Evolutionary conservation across 805 yeast species (phyloP).

Genomic region (Pachysolen tannophilus): DNA sequence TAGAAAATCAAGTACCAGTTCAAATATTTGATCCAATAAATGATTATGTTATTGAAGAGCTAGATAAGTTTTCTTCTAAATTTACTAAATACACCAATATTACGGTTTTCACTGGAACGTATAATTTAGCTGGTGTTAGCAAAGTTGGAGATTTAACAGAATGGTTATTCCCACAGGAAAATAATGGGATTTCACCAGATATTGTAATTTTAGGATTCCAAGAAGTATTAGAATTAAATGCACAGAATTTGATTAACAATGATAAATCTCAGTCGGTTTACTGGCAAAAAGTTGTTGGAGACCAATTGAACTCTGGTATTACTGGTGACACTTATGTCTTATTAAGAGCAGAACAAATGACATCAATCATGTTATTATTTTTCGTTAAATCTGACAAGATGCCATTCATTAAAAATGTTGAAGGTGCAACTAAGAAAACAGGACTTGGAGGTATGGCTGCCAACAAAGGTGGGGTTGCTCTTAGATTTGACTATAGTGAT

Average conservation of each 20-base stretch:
- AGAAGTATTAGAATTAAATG: slow-evolving; percentile 88
- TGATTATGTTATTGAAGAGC: slow-evolving; percentile 69
- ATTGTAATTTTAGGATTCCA: slow-evolving; percentile 87
- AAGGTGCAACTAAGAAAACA: slow-evolving; percentile 75
- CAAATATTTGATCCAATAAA: slow-evolving; percentile 79
- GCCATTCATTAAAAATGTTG: slow-evolving; percentile 62
- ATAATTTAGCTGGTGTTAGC: slow-evolving; percentile 73
- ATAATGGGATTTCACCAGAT: slow-evolving; percentile 51
- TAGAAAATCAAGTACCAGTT: slow-evolving; percentile 65
- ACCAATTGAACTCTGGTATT: slow-evolving; percentile 42
- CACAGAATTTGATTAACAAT: slow-evolving; percentile 81
- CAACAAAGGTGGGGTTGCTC: slow-evolving; percentile 51
- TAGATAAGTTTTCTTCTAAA: slow-evolving; percentile 37
- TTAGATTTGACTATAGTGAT: slow-evolving; percentile 42
- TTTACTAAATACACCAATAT: slow-evolving; percentile 58
- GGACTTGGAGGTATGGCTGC: slow-evolving; percentile 90
- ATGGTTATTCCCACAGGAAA: slow-evolving; percentile 77
- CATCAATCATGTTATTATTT: slow-evolving; percentile 57
- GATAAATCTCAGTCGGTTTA: slow-evolving; percentile 69
- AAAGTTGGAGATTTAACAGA: slow-evolving; percentile 49
- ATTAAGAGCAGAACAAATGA: slow-evolving; percentile 67
- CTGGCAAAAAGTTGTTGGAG: slow-evolving; percentile 68
- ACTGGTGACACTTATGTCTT: slow-evolving; percentile 41
- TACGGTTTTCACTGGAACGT: slow-evolving; percentile 73
- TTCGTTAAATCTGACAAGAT: slow-evolving; percentile 47